These are phyloP conservation scores for Globisporangium cylindrosporum DNA, from an alignment of 352 stramenopile species.

Conservation along the genomic window DNA sequence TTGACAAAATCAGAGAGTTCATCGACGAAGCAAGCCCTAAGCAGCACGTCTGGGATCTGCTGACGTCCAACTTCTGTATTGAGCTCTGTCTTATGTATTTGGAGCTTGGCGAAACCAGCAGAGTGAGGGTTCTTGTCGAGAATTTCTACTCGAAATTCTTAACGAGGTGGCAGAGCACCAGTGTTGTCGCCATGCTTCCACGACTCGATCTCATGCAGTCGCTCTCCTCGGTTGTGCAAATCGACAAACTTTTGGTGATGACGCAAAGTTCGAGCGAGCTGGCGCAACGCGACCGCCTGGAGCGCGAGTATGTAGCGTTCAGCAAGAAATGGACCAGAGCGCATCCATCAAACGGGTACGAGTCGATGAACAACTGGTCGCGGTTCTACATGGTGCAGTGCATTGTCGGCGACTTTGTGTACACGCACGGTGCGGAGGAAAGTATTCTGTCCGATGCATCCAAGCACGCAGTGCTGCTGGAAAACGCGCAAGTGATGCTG, in stretches of 20 bases:
- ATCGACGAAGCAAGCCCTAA: constrained; percentile 30
- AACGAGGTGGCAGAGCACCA: constrained; percentile 59
- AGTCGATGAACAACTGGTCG: constrained; percentile 55
- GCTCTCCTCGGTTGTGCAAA: constrained; percentile 57
- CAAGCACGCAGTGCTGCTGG: constrained; percentile 28
- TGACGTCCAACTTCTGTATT: constrained; percentile 47
- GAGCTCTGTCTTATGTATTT: constrained; percentile 50
- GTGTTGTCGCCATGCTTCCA: constrained; percentile 33
- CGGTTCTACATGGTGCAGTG: constrained; percentile 63
- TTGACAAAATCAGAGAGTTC: constrained; percentile 17
- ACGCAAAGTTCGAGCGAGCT: constrained; percentile 14
- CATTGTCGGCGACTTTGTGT: constrained; percentile 30
- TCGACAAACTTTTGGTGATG: constrained; percentile 47
- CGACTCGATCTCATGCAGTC: constrained; percentile 63
- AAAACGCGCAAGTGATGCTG: constrained; percentile 49
- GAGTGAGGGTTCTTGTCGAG: constrained; percentile 55
- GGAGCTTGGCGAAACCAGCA: constrained; percentile 36
- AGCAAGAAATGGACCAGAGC: constrained; percentile 36
- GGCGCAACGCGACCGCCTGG: constrained; percentile 4
- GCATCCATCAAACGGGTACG: constrained; percentile 44
- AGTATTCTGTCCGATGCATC: constrained; percentile 30
- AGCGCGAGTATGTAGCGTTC: constrained; percentile 26
- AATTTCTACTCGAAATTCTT: constrained; percentile 53
- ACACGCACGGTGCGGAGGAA: constrained; percentile 26
- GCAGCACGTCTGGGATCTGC: constrained; percentile 29